Evolutionary conservation across 371 early-diverging fungal genomes (phyloP), one percentile per base, ranked within the genome.

Genomic region (Mortierella sp.): DNA sequence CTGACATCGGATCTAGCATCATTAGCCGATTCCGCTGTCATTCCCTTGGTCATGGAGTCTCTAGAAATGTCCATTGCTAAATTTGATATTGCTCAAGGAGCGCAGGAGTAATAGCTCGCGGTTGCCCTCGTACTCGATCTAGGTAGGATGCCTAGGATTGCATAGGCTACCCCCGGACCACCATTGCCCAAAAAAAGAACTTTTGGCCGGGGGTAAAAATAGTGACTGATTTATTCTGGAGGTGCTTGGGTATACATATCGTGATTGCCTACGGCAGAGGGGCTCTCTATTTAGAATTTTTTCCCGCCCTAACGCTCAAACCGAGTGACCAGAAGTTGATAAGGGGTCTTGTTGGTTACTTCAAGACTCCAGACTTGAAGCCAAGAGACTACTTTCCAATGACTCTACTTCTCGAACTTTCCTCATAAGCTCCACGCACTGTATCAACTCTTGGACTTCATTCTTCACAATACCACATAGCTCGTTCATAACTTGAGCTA

Each of bases 381-480:
- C 66, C 9, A 57, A 28, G 1, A 78, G 64, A n/a, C 72, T 67
- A 28, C 52, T 40, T 20, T 79, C 75, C 1, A 32, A 22, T 5
- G 64, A 64, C 62, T 75, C 65, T 3, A 37, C 62, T 12, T 79
- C 71, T 5, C 68, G 60, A 14, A 79, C 45, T 43, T 60, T 72
- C 10, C 28, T 47, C 22, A 72, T 35, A 22, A 79, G 30, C 3
- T 43, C 51, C 26, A 68, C 18, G 35, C 80, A 79, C 16, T 40
- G 37, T 28, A 64, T 59, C 35, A 74, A 55, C 37, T 75, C 80
- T 11, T 68, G 64, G 9, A 75, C 47, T 10, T 79, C 80, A 18
- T 65, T 45, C 32, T 75, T 62, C 26, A 68, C 80, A 24, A 32
- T 40, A 22, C 16, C 58, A 30, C 69, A 75, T 20, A 73, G 39